These are phyloP conservation scores for Lenzites betulinus DNA, from an alignment of 768 basidiomycete species.

Conservation along the genomic window DNA sequence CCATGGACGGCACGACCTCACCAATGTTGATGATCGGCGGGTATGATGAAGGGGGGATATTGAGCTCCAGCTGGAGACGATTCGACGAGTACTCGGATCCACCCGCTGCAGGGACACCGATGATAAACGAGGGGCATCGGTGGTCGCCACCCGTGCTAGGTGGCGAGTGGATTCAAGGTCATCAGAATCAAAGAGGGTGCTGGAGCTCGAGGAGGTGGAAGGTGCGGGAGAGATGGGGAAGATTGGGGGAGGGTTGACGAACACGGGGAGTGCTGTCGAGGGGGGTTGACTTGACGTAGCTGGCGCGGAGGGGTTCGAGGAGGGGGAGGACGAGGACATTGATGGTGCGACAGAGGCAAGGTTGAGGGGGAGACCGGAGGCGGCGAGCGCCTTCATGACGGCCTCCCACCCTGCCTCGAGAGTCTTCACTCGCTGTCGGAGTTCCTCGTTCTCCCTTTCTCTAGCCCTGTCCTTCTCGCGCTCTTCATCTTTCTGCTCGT, in stretches of 20 bases:
- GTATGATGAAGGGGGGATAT: conserved; percentile 34
- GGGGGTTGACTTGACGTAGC: conserved; percentile 29
- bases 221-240: conserved; percentile 40
- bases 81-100: conserved; percentile 42
- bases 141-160: conserved; percentile 97
- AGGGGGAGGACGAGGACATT: conserved; percentile 28
- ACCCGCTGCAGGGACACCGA: conserved; percentile 94
- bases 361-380: conserved; percentile 62
- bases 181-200: conserved; percentile 31
- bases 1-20: conserved; percentile 31
- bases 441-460: conserved; percentile 72
- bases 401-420: conserved; percentile 84
- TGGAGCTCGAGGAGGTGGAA: conserved; percentile 37
- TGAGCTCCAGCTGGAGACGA: conserved; percentile 37
- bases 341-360: conserved; percentile 36
- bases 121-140: conserved; percentile 50
- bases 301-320: conserved; percentile 25
- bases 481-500: conserved; percentile 34
- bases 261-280: conserved; percentile 34
- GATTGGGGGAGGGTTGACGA: conserved; percentile 36
- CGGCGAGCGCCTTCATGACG: conserved; percentile 71
- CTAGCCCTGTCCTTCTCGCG: conserved; percentile 42
- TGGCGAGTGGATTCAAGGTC: conserved; percentile 82
- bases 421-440: conserved; percentile 73
- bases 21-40: conserved; percentile 23